Evolutionary conservation across 345 rosid genomes (phyloP), one percentile per base, ranked within the genome.

Genomic region (Rhodamnia rubescens): DNA sequence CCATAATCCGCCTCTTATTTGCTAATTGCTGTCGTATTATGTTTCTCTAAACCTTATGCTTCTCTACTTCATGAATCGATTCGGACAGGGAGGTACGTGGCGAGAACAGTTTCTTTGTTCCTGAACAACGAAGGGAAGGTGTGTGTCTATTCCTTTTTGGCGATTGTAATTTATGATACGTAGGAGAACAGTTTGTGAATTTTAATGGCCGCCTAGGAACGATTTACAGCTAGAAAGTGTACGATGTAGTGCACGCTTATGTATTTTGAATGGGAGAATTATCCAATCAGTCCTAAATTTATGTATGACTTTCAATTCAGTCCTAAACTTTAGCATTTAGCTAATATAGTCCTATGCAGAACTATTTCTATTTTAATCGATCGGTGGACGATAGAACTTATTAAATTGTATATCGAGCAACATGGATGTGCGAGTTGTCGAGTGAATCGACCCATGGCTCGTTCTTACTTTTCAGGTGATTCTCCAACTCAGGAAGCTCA

Each of bases 91-190:
- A 91, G 93, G 81, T 95, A 92, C 90, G 91, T 86, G 86, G 91
- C 85, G 83, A 93, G 96, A 85, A 92, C 91, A 42, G 96, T 95
- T 56, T 93, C 95, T 29, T 87, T 97, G 82, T 51, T 88, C 87
- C 87, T 93, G 12, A 91, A 91, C 91, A 87, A 84, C 44, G 92
- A 95, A 11, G 91, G 94, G 74, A 91, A 95, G 97, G 99, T 96
- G 53, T n/a, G 52, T 29, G 26, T 47, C 50, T 49, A 15, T 18
- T 14, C 13, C 49, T 18, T 22, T 22, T 40, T 11, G 80, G 7
- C 24, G 47, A 69, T 2, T 9, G 20, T 18, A 69, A 36, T 61
- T 61, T 29, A 14, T 15, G 42, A 61, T 29, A 61, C 29, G 27
- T 32, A 29, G 11, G 42, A 27, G 74, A 58, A 58, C 40, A 51